A percentile compares a stretch with the other conserved stretches of the same genome.
Evolutionary conservation across 1,139 yeast genomes (phyloP).

Genomic region (Pichia sp.): DNA sequence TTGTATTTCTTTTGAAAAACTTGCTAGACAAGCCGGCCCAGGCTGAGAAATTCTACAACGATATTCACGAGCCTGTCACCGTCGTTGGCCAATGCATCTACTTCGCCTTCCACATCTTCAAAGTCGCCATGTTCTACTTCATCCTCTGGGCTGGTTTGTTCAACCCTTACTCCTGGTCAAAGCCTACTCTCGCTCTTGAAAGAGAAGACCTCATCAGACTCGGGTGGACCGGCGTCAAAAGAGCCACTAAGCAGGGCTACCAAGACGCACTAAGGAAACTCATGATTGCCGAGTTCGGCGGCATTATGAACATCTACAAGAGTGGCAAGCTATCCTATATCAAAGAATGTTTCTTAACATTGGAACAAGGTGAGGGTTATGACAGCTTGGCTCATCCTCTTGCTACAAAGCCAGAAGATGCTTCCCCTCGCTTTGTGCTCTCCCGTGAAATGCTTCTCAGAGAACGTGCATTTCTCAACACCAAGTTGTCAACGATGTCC

Average conservation of each 20-base stretch:
- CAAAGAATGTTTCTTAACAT: conserved; percentile 49
- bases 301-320: conserved; percentile 73
- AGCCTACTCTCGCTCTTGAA: conserved; percentile 28
- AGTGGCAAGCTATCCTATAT: conserved; percentile 63
- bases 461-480: conserved; percentile 36
- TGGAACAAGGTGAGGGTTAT: conserved; percentile 80
- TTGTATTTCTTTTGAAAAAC: conserved; percentile 35
- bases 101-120: conserved; percentile 66
- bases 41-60: conserved; percentile 47
- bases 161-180: conserved; percentile 59
- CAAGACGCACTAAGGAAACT: conserved; percentile 63
- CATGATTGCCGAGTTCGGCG: conserved; percentile 67
- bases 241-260: conserved; percentile 67
- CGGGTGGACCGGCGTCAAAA: conserved; percentile 93
- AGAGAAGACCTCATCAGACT: conserved; percentile 56
- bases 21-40: conserved; percentile 36
- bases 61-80: conserved; percentile 35
- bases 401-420: not conserved
- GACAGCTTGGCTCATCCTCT: conserved; percentile 26
- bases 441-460: conserved; percentile 43
- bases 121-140: conserved; percentile 52
- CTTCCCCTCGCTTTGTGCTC: conserved; percentile 41
- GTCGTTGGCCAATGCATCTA: conserved; percentile 59
- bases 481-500: conserved; percentile 33
- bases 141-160: conserved; percentile 64